Evolutionary conservation across 208 protist genomes (phyloP).

Genomic region (Acanthamoeba triangularis): DNA sequence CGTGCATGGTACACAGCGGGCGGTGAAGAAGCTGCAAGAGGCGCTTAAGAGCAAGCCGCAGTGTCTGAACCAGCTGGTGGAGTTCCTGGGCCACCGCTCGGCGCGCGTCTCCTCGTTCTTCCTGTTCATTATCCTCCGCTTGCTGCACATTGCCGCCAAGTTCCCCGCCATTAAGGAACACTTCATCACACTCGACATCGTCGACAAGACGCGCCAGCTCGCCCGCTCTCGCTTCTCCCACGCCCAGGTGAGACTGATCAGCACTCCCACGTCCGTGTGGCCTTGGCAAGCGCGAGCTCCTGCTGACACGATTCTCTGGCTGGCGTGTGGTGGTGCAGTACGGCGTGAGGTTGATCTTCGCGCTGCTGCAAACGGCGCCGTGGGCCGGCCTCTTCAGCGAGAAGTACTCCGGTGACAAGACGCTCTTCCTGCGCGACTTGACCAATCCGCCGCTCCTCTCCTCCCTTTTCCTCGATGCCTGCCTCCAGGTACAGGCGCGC

Average conservation of each 20-base stretch:
- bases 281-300: background rate
- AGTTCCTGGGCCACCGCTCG: constrained; percentile 46
- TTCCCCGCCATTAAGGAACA: constrained; percentile 19
- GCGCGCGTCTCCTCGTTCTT: constrained; percentile 45
- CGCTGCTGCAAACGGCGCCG: constrained; percentile 3
- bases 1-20: background rate
- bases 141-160: constrained; percentile 7
- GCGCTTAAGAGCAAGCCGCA: background rate
- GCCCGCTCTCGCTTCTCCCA: constrained; percentile 45
- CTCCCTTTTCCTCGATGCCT: background rate
- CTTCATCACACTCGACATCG: background rate
- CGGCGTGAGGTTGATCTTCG: background rate
- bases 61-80: background rate
- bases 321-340: constrained; percentile 3
- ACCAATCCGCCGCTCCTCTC: constrained; percentile 57
- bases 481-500: constrained; percentile 8
- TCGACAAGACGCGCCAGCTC: constrained; percentile 1
- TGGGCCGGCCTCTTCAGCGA: constrained; percentile 14
- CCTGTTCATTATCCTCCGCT: constrained; percentile 11
- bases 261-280: background rate
- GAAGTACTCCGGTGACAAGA: constrained; percentile 18
- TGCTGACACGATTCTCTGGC: background rate
- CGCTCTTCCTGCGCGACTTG: constrained; percentile 47
- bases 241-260: background rate
- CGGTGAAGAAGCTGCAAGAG: background rate